These are phyloP conservation scores for Trichophyton benhamiae DNA, from an alignment of 2,329 filamentous ascomycete species.

Conservation along the genomic window DNA sequence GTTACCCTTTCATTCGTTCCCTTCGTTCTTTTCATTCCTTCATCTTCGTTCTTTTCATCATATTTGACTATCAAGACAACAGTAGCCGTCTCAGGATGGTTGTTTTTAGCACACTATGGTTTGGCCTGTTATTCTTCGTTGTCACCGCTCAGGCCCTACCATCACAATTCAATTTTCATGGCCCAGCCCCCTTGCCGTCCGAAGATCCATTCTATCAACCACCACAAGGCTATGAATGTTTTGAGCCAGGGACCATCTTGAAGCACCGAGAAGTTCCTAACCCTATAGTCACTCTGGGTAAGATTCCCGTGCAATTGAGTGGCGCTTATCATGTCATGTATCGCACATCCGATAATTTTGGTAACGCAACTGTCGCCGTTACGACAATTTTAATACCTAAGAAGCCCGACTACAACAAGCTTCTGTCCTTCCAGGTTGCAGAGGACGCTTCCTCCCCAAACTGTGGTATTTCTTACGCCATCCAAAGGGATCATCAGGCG, in stretches of 20 bases:
- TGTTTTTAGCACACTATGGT: background rate
- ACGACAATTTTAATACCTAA: constrained; percentile 30
- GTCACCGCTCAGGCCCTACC: background rate
- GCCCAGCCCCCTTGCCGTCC: constrained; percentile 12
- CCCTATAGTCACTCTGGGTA: constrained; percentile 17
- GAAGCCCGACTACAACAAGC: constrained; percentile 19
- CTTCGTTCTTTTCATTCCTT: background rate
- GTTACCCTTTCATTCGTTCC: no score
- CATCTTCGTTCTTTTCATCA: background rate
- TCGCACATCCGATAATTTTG: constrained; percentile 27
- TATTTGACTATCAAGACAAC: background rate
- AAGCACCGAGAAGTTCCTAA: constrained; percentile 17
- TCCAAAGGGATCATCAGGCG: constrained; percentile 28
- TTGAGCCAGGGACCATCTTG: constrained; percentile 20
- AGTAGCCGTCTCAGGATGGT: background rate
- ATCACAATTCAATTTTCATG: constrained; percentile 3
- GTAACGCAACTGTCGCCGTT: constrained; percentile 27
- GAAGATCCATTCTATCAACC: constrained; percentile 22
- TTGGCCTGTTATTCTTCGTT: background rate
- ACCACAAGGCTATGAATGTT: constrained; percentile 19
- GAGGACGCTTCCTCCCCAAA: constrained; percentile 20
- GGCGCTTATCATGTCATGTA: constrained; percentile 30
- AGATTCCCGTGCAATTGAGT: constrained; percentile 16
- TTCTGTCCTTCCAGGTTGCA: constrained; percentile 35
- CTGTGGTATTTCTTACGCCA: constrained; percentile 19